Evolutionary conservation across 2,329 filamentous ascomycete genomes (phyloP).

Genomic region (Macroventuria anomochaeta): DNA sequence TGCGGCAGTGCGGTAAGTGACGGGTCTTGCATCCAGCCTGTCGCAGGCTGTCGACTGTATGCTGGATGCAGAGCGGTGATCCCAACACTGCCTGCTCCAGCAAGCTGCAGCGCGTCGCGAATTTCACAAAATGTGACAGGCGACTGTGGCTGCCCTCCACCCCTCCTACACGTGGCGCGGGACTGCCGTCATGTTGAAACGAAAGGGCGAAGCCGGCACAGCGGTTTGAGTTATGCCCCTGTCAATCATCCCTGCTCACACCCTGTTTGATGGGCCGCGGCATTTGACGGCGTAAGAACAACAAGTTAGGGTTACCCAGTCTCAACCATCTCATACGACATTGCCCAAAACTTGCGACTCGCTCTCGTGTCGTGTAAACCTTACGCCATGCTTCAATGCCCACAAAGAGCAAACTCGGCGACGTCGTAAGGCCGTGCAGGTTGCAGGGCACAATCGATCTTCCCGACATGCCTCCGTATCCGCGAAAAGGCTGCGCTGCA

Average conservation of each 20-base stretch:
- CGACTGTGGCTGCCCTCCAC: conserved; percentile 27
- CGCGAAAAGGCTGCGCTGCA: conserved; percentile 10
- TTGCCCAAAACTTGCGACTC: conserved; percentile 16
- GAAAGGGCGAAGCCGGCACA: conserved; percentile 32
- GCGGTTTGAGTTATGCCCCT: conserved; percentile 33
- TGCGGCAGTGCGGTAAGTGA: conserved; percentile 9
- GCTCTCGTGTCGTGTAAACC: conserved; percentile 5
- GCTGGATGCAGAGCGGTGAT: conserved; percentile 20
- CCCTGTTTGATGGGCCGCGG: conserved; percentile 22
- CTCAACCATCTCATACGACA: conserved; percentile 17
- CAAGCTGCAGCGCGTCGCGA: conserved; percentile 21
- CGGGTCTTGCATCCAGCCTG: conserved; percentile 1
- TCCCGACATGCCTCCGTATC: conserved; percentile 9
- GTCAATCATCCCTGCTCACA: conserved; percentile 25
- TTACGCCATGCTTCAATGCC: conserved; percentile 15
- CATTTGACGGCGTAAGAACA: conserved; percentile 26
- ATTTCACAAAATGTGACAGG: conserved; percentile 4
- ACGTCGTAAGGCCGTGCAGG: neutral
- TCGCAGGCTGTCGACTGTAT: neutral
- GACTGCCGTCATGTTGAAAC: conserved; percentile 36
- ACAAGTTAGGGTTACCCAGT: conserved; percentile 24
- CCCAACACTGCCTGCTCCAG: conserved; percentile 15
- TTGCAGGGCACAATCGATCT: conserved; percentile 2
- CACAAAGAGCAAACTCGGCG: neutral
- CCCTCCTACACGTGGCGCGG: conserved; percentile 36